These are phyloP conservation scores for Davidsoniella neocaledoniae DNA, from an alignment of 2,329 filamentous ascomycete species.

Conservation along the genomic window DNA sequence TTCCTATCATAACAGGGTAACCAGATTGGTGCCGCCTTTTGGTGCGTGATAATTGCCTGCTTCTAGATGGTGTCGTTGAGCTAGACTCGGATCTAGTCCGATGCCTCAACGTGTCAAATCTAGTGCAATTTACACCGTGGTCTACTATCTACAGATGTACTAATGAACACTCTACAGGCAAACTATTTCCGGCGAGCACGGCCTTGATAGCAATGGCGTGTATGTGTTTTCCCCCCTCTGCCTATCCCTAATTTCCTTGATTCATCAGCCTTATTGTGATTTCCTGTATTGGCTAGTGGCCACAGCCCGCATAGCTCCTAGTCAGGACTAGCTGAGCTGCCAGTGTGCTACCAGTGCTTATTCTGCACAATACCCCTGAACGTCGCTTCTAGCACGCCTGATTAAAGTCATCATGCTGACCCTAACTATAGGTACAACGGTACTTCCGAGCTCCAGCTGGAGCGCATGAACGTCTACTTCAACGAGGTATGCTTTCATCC, in stretches of 20 bases:
- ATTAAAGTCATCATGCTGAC: too few relatives aligned
- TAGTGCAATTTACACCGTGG: too few relatives aligned
- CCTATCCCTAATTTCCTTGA: neutral
- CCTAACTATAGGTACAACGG: constrained; percentile 66
- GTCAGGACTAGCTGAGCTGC: neutral
- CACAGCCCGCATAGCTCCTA: neutral
- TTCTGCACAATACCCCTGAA: constrained; percentile 3
- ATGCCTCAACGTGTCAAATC: neutral
- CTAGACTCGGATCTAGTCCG: neutral
- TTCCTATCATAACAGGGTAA: constrained; percentile 55
- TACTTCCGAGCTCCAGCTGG: constrained; percentile 94
- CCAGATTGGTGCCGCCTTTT: constrained; percentile 99
- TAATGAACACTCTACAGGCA: constrained; percentile 39
- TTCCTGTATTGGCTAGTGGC: neutral
- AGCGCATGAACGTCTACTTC: constrained; percentile 99
- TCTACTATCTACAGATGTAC: constrained; percentile 10
- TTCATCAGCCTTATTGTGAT: neutral
- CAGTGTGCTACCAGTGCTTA: too few relatives aligned
- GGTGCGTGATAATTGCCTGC: constrained; percentile 35
- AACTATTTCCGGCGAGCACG: constrained; percentile 78
- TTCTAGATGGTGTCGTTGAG: neutral
- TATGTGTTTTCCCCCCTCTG: constrained; percentile 33
- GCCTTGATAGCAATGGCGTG: constrained; percentile 93
- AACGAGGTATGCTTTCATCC: constrained; percentile 38
- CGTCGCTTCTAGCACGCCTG: neutral